Percentiles rank a stretch among this genome's conserved stretches.
Evolutionary conservation across 1,139 yeast genomes (phyloP).

Genomic region (Kodamaea plutei): DNA sequence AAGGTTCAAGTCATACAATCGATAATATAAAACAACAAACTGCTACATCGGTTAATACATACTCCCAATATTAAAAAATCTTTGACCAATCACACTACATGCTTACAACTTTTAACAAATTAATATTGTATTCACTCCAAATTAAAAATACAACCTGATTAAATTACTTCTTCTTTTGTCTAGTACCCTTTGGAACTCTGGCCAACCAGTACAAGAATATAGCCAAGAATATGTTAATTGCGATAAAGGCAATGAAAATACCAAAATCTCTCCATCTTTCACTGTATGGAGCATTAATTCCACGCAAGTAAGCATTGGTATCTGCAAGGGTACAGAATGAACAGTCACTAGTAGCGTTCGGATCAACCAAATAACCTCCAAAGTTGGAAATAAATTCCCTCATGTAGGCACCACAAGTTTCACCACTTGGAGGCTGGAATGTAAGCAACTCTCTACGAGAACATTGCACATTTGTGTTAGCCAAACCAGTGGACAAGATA

Average conservation of each 20-base stretch:
- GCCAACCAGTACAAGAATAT: slow-evolving; percentile 23
- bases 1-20: too few species aligned
- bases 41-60: too few species aligned
- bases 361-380: slow-evolving; percentile 50
- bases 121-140: too few species aligned
- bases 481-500: slow-evolving; percentile 50
- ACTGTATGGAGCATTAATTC: slow-evolving; percentile 38
- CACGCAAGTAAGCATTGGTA: slow-evolving; percentile 49
- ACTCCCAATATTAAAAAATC: too few species aligned
- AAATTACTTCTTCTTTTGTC: slow-evolving; percentile 1
- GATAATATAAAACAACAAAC: too few species aligned
- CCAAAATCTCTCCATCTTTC: slow-evolving; percentile 71
- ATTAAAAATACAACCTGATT: too few species aligned
- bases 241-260: slow-evolving; percentile 36
- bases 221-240: slow-evolving; percentile 19
- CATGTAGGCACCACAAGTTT: slow-evolving; percentile 55
- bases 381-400: slow-evolving; percentile 35
- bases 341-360: slow-evolving; percentile 44
- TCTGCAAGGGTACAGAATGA: slow-evolving; percentile 44
- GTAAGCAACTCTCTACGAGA: slow-evolving; percentile 40
- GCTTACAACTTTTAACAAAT: too few species aligned
- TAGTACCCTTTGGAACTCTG: slow-evolving; percentile 19
- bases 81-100: too few species aligned
- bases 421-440: slow-evolving; percentile 45
- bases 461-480: slow-evolving; percentile 48